These are phyloP conservation scores for Colletotrichum lupini DNA, from an alignment of 2,329 filamentous ascomycete species.

Conservation along the genomic window DNA sequence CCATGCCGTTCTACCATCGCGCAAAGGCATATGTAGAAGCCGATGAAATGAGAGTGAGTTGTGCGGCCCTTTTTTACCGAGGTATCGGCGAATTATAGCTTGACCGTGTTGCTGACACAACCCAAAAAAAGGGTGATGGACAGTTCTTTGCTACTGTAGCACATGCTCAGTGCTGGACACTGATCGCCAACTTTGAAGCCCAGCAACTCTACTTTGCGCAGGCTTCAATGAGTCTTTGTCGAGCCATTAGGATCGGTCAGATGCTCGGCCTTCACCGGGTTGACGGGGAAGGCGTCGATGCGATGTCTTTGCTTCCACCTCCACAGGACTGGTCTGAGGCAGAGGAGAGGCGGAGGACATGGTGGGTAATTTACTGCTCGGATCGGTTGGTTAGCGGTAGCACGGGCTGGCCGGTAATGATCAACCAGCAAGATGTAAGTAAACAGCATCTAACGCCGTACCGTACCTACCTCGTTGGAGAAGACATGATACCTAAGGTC, in stretches of 20 bases:
- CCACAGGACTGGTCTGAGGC: slow-evolving; percentile 74
- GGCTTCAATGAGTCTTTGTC: slow-evolving; percentile 74
- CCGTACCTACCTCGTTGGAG: too few relatives aligned
- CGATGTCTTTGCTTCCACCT: slow-evolving; percentile 73
- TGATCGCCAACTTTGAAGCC: slow-evolving; percentile 73
- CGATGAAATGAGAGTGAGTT: slow-evolving; percentile 36
- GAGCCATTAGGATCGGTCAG: slow-evolving; percentile 67
- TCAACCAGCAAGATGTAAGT: slow-evolving; percentile 70
- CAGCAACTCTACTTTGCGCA: slow-evolving; percentile 76
- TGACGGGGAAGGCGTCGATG: slow-evolving; percentile 68
- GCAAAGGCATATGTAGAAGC: slow-evolving; percentile 36
- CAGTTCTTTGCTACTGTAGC: slow-evolving; percentile 62
- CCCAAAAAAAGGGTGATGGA: slow-evolving; percentile 22
- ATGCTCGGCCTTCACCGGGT: slow-evolving; percentile 77
- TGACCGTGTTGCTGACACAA: neutral
- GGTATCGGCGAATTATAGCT: neutral
- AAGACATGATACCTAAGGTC: too few relatives aligned
- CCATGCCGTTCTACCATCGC: slow-evolving; percentile 37
- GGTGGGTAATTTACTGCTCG: slow-evolving; percentile 73
- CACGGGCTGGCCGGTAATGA: slow-evolving; percentile 75
- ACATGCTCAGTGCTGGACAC: slow-evolving; percentile 71
- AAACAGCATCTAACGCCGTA: too few relatives aligned
- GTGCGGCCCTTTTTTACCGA: neutral
- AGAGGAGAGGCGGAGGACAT: slow-evolving; percentile 74
- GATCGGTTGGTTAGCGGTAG: slow-evolving; percentile 76